Conservation (phyloP, 495 filamentous ascomycete genomes). For the Penicillium taxi region DNA sequence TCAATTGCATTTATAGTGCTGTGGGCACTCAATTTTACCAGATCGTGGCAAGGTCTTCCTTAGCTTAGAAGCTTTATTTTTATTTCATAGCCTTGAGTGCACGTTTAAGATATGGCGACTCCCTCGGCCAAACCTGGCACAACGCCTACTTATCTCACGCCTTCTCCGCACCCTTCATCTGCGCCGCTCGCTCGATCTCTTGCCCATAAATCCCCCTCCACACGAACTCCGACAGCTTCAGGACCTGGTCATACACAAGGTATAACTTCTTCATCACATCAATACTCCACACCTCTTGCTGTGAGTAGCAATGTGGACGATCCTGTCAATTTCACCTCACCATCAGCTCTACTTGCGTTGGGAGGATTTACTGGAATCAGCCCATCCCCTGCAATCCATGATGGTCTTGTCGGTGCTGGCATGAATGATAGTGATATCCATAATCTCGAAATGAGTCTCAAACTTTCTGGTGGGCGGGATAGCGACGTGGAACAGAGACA, state of each 20-base stretch:
- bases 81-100: background rate
- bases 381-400: constrained; percentile 35
- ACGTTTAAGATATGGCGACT: constrained; percentile 30
- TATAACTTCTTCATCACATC: constrained; percentile 27
- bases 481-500: constrained; percentile 47
- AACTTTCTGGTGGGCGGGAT: constrained; percentile 36
- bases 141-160: constrained; percentile 40
- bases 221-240: constrained; percentile 35
- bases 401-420: constrained; percentile 29
- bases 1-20: no score
- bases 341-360: constrained; percentile 38
- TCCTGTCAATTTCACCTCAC: constrained; percentile 38
- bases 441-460: constrained; percentile 36
- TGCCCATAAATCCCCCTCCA: constrained; percentile 40
- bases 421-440: constrained; percentile 42
- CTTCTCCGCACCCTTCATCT: constrained; percentile 37
- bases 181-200: constrained; percentile 33
- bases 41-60: background rate
- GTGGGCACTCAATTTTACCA: no score
- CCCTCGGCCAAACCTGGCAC: constrained; percentile 40
- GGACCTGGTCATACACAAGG: constrained; percentile 22
- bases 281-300: constrained; percentile 37
- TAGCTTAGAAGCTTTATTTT: background rate
- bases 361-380: constrained; percentile 38
- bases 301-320: constrained; percentile 32